Evolutionary conservation across 306 rosid species (phyloP).

Genomic region (Cucurbita argyrosperma): DNA sequence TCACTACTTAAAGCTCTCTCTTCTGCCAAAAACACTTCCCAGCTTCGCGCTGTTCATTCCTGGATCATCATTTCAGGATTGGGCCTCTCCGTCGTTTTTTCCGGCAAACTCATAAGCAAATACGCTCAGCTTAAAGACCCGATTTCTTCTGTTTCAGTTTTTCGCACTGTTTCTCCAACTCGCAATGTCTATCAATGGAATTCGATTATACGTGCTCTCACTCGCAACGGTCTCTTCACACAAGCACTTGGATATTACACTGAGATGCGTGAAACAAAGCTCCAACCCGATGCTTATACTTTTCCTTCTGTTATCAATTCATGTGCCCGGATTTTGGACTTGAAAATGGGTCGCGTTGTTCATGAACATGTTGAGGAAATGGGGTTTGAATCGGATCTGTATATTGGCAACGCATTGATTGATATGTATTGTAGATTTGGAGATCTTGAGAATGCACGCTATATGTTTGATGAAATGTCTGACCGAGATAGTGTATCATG

Average conservation of each 20-base stretch:
- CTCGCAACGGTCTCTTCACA: slow-evolving; percentile 8
- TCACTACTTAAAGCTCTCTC: slow-evolving; percentile 9
- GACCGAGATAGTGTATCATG: slow-evolving; percentile 14
- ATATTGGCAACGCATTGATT: slow-evolving; percentile 19
- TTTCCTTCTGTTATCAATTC: slow-evolving; percentile 27
- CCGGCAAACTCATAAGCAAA: slow-evolving; percentile 22
- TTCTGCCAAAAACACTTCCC: neutral
- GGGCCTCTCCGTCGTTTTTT: slow-evolving; percentile 7
- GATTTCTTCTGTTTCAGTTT: slow-evolving; percentile 15
- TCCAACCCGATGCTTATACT: slow-evolving; percentile 18
- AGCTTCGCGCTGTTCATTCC: slow-evolving; percentile 15
- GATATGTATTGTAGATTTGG: slow-evolving; percentile 21
- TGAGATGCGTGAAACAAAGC: slow-evolving; percentile 9
- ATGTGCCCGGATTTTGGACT: slow-evolving; percentile 17
- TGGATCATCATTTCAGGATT: slow-evolving; percentile 12
- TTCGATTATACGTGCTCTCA: slow-evolving; percentile 21
- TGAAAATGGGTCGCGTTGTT: slow-evolving; percentile 8
- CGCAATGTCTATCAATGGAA: slow-evolving; percentile 17
- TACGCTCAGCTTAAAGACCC: slow-evolving; percentile 18
- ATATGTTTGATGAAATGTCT: slow-evolving; percentile 23
- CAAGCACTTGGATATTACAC: slow-evolving; percentile 16
- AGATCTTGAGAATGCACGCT: slow-evolving; percentile 9
- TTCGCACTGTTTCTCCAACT: slow-evolving; percentile 11
- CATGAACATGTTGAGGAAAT: slow-evolving; percentile 8
- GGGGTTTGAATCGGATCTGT: slow-evolving; percentile 15